Conservation (phyloP, 225 moss, liverwort and hornwort species). For the Neckera pumila region DNA sequence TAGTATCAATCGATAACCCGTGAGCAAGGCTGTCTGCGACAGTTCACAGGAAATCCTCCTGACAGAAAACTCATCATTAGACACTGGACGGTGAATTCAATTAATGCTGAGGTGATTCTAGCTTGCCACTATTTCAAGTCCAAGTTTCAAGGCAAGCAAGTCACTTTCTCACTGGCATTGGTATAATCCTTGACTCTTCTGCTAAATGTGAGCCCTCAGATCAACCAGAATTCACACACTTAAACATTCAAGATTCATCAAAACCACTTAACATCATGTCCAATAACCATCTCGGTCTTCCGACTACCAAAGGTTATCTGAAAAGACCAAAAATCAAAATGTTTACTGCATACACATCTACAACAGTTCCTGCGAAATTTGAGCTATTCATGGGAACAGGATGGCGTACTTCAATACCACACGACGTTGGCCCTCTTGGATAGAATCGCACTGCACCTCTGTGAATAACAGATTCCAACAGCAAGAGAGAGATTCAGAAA, state of each 20-base stretch:
- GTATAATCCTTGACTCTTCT: background rate
- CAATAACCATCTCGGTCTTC: background rate
- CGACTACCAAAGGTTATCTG: background rate
- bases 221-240: background rate
- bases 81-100: background rate
- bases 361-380: background rate
- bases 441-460: constrained; percentile 94
- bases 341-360: background rate
- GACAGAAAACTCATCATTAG: background rate
- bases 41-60: background rate
- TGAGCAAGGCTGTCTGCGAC: background rate
- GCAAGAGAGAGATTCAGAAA: background rate
- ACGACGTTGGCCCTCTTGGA: constrained; percentile 64
- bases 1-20: background rate
- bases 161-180: too few species aligned
- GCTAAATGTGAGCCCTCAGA: background rate
- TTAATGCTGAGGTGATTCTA: background rate
- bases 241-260: background rate
- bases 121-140: background rate
- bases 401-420: constrained; percentile 65
- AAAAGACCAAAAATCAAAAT: background rate
- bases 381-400: background rate
- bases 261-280: background rate
- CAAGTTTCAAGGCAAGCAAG: background rate
- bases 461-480: background rate